Percentiles rank a stretch among this genome's conserved stretches.
Conservation (phyloP, 2,329 filamentous ascomycete genomes). For the Bipolaris victoriae region DNA sequence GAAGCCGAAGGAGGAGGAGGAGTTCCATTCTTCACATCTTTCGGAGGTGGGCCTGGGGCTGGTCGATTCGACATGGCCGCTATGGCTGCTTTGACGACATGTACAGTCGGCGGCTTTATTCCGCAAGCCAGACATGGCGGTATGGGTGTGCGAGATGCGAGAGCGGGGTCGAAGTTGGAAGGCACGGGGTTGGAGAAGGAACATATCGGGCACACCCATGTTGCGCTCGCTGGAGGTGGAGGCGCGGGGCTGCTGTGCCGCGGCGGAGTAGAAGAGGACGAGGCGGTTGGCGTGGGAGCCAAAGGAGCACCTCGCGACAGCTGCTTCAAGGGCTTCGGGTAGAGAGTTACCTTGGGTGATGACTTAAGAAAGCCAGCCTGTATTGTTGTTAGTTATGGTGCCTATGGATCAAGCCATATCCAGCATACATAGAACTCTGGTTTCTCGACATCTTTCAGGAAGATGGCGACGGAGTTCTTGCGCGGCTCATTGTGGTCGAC, state of each 20-base stretch:
- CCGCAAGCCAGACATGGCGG: constrained; percentile 92
- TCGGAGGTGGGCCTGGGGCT: constrained; percentile 34
- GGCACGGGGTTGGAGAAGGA: constrained; percentile 93
- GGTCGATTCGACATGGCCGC: constrained; percentile 69
- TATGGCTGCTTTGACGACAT: constrained; percentile 86
- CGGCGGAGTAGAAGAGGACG: constrained; percentile 40
- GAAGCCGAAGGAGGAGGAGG: constrained; percentile 15
- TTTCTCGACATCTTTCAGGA: constrained; percentile 88
- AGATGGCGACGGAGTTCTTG: constrained; percentile 81
- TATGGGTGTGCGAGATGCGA: constrained; percentile 77
- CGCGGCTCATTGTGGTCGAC: constrained; percentile 87
- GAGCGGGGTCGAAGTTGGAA: constrained; percentile 87
- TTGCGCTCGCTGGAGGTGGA: constrained; percentile 67
- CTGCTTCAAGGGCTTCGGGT: constrained; percentile 78
- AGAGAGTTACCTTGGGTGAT: constrained; percentile 87
- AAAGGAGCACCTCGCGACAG: constrained; percentile 60
- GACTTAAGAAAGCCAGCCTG: constrained; percentile 93
- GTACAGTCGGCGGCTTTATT: constrained; percentile 84
- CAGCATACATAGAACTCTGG: constrained; percentile 69
- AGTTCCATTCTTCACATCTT: constrained; percentile 48
- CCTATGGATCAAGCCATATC: not conserved
- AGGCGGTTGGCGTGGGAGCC: constrained; percentile 48
- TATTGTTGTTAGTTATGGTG: constrained; percentile 18
- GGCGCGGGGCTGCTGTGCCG: constrained; percentile 50
- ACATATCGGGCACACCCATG: constrained; percentile 96